These are phyloP conservation scores for Bryoglossum gracile DNA, from an alignment of 495 filamentous ascomycete genomes.

Conservation along the genomic window DNA sequence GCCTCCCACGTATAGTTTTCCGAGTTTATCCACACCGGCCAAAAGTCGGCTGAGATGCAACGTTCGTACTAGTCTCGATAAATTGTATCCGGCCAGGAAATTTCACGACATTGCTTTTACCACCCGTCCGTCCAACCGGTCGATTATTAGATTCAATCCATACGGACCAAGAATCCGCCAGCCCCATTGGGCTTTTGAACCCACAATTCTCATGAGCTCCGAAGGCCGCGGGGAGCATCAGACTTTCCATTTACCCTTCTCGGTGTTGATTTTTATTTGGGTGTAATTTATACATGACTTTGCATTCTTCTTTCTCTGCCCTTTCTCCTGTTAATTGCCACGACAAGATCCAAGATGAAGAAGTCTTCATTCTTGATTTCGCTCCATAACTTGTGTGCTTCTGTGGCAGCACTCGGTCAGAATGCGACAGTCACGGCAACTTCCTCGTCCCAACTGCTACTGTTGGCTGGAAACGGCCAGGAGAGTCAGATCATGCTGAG, in stretches of 20 bases:
- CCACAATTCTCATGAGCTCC: too few relatives aligned
- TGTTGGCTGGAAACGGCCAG: constrained; percentile 37
- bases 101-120: neutral
- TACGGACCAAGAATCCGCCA: too few relatives aligned
- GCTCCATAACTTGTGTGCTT: neutral
- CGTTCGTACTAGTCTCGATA: neutral
- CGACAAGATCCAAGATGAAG: constrained; percentile 15
- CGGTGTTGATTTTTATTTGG: neutral
- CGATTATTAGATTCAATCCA: too few relatives aligned
- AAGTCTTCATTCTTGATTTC: constrained; percentile 1
- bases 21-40: too few relatives aligned
- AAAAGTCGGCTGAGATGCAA: neutral
- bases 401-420: constrained; percentile 42
- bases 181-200: too few relatives aligned
- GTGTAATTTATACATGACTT: neutral
- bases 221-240: too few relatives aligned
- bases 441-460: constrained; percentile 29
- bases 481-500: constrained; percentile 45
- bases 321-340: neutral
- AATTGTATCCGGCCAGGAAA: neutral
- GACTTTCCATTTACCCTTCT: constrained; percentile 14
- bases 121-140: neutral
- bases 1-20: too few relatives aligned
- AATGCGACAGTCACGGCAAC: constrained; percentile 43
- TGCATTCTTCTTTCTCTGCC: neutral